Percentiles rank a stretch among this genome's conserved stretches.
phyloP scores from a whole-genome alignment of 2,329 filamentous ascomycete genomes.

The Periconia macrospinosa region DNA sequence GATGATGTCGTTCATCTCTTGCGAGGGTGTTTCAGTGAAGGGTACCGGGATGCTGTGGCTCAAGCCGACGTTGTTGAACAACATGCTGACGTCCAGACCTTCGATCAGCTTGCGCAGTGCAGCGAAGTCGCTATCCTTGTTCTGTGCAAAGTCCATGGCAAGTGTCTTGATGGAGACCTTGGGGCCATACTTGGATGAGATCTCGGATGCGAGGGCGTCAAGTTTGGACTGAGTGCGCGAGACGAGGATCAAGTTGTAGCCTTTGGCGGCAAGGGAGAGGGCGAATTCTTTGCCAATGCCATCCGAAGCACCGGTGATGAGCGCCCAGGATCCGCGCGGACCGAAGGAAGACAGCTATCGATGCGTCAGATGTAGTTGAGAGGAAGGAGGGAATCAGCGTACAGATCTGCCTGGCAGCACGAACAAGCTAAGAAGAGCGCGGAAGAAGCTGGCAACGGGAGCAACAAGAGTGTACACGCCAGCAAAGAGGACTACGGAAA shows the following conservation, averaged over 20 bases:
- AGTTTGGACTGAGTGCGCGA: conserved; percentile 96
- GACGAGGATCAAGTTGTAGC: conserved; percentile 93
- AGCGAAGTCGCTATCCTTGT: conserved; percentile 79
- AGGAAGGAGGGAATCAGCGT: conserved; percentile 21
- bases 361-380: not conserved
- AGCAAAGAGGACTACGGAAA: conserved; percentile 31
- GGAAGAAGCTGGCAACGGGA: conserved; percentile 49
- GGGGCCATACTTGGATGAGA: conserved; percentile 68
- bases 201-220: conserved; percentile 72
- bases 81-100: conserved; percentile 77
- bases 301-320: conserved; percentile 93
- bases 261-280: conserved; percentile 82
- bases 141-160: conserved; percentile 87
- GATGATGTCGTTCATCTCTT: conserved; percentile 87
- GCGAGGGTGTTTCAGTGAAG: conserved; percentile 75
- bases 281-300: conserved; percentile 97
- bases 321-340: conserved; percentile 87
- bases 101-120: conserved; percentile 68
- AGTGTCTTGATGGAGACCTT: conserved; percentile 72
- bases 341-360: conserved; percentile 81
- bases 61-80: conserved; percentile 96
- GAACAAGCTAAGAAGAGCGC: conserved; percentile 53
- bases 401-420: conserved; percentile 53
- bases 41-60: conserved; percentile 91
- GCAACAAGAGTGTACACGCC: conserved; percentile 34